Percentiles rank a stretch among this genome's conserved stretches.
These are phyloP conservation scores for Emmonsiellopsis sp. DNA, from an alignment of 2,329 filamentous ascomycete genomes.

Conservation along the genomic window DNA sequence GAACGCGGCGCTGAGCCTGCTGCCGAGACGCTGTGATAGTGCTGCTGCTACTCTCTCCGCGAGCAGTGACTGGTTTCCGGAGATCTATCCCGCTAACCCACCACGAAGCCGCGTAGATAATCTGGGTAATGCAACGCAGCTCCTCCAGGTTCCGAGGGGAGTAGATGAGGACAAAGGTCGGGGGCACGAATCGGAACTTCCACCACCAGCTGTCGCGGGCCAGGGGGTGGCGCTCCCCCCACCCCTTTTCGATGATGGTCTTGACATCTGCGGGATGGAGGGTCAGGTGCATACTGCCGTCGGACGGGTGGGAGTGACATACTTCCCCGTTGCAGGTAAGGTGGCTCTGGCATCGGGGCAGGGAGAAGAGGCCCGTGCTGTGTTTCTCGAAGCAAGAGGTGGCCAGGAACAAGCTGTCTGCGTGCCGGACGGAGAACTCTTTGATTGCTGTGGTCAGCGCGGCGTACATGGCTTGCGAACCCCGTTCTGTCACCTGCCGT, in stretches of 20 bases:
- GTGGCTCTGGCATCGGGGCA: slow-evolving; percentile 17
- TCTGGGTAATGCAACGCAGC: slow-evolving; percentile 54
- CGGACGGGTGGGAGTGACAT: slow-evolving; percentile 67
- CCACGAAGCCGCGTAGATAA: slow-evolving; percentile 68
- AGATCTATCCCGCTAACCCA: slow-evolving; percentile 30
- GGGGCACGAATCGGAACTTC: slow-evolving; percentile 59
- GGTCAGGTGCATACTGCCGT: slow-evolving; percentile 69
- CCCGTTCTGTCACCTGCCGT: slow-evolving; percentile 62
- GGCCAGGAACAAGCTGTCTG: slow-evolving; percentile 47
- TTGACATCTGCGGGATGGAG: slow-evolving; percentile 70
- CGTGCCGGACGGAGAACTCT: slow-evolving; percentile 39
- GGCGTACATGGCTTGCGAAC: slow-evolving; percentile 45
- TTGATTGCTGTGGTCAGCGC: slow-evolving; percentile 46
- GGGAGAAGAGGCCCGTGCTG: slow-evolving; percentile 64
- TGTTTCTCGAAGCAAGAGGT: slow-evolving; percentile 76
- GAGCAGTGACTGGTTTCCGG: not conserved
- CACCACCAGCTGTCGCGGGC: slow-evolving; percentile 51
- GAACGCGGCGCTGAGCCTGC: not conserved
- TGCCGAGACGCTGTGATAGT: not conserved
- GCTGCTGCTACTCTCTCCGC: not conserved
- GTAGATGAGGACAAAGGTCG: slow-evolving; percentile 73
- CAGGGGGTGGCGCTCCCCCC: slow-evolving; percentile 60
- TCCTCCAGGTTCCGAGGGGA: slow-evolving; percentile 63
- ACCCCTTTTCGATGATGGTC: slow-evolving; percentile 62
- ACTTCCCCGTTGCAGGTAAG: slow-evolving; percentile 58